A percentile compares a stretch with the other conserved stretches of the same genome.
These are phyloP conservation scores for Cinnamomum chago DNA, from an alignment of 164 flowering plant genomes.

Conservation along the genomic window DNA sequence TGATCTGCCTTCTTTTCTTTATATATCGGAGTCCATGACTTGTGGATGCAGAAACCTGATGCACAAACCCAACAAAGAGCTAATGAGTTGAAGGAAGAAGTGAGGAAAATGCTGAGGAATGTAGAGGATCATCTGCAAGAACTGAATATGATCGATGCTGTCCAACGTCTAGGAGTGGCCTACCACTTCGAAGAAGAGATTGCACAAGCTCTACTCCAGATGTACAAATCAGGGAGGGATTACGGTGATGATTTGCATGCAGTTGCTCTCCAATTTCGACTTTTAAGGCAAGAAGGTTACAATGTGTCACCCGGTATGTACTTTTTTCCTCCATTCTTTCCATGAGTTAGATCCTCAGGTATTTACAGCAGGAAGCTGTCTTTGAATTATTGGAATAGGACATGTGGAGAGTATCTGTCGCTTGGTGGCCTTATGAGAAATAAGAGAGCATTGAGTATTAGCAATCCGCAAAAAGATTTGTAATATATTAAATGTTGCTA, in stretches of 20 bases:
- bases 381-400: background rate
- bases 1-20: too few relatives aligned
- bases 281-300: constrained; percentile 13
- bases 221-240: background rate
- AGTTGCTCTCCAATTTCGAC: constrained; percentile 9
- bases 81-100: constrained; percentile 2
- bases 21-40: too few relatives aligned
- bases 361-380: background rate
- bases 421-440: too few relatives aligned
- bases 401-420: too few relatives aligned
- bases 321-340: background rate
- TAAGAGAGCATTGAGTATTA: too few relatives aligned
- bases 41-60: constrained; percentile 4
- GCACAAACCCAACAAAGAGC: background rate
- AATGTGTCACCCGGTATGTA: constrained; percentile 4
- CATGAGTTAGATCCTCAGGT: background rate
- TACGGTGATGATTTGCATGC: background rate
- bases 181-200: constrained; percentile 11
- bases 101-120: constrained; percentile 3
- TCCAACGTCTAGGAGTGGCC: constrained; percentile 13
- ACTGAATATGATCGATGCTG: constrained; percentile 6
- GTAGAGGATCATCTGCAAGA: background rate
- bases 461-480: background rate
- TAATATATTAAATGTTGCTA: background rate
- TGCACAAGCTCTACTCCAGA: background rate